phyloP scores from a whole-genome alignment of 495 filamentous ascomycete species.

The Cladorrhinum samala region DNA sequence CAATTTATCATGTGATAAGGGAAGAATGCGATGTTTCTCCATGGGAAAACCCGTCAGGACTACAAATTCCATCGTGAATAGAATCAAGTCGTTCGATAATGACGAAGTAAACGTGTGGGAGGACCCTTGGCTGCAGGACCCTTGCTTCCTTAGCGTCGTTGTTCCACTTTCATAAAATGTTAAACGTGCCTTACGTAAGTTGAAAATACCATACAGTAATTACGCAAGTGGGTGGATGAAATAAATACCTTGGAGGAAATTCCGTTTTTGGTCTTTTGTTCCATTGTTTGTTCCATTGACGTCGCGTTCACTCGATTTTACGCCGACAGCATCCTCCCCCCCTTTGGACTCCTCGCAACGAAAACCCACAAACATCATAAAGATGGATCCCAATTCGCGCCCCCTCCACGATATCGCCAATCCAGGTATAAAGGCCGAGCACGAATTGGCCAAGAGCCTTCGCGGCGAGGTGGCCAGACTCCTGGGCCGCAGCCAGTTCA shows the following conservation, averaged over 20 bases:
- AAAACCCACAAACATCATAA: neutral
- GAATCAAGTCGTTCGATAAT: neutral
- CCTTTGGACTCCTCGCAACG: neutral
- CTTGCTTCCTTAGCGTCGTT: too few relatives aligned
- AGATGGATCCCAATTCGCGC: conserved; percentile 20
- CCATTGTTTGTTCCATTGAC: too few relatives aligned
- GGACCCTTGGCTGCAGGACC: neutral
- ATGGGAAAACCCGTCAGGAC: too few relatives aligned
- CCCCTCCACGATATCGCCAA: conserved; percentile 41
- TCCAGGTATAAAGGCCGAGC: conserved; percentile 61
- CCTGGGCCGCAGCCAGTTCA: conserved; percentile 56
- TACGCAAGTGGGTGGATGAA: too few relatives aligned
- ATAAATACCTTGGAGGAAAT: too few relatives aligned
- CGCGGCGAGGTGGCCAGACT: conserved; percentile 70
- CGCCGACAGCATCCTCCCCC: too few relatives aligned
- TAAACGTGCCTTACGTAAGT: too few relatives aligned
- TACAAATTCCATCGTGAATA: neutral
- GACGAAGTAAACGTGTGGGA: neutral
- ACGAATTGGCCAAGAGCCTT: conserved; percentile 51
- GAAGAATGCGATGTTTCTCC: neutral
- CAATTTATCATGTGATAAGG: too few relatives aligned
- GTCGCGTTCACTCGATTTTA: too few relatives aligned
- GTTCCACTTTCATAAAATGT: too few relatives aligned
- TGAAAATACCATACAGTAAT: too few relatives aligned
- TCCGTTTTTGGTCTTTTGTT: too few relatives aligned